Base-by-base conservation (phyloP, 805 yeast genomes). In the Candida khao-thaluensis region DNA sequence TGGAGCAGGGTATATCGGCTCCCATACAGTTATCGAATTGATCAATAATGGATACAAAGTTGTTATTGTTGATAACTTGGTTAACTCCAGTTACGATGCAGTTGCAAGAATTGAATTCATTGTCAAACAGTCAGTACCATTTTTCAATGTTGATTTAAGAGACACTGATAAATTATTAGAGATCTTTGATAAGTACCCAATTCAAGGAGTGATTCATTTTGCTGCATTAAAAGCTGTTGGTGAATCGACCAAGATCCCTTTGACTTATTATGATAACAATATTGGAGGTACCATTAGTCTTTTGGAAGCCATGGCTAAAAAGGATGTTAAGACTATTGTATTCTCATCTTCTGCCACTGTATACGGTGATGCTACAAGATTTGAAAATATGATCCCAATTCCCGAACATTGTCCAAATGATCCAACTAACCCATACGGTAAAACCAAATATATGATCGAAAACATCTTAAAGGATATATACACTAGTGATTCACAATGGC, bases 161-260 rank as follows among this genome's bases (percentile, higher is more conserved):
- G 80, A 83, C 55, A 49, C 56, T n/a, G 74, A 62, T 0, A 69
- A 59, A 2, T 61, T 85, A 40, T 57, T 60, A 25, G 49, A 56
- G 33, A 75, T 82, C 1, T 79, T 84, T 54, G 47, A 61, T 24
- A 54, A 63, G 35, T 73, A 72, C 59, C 59, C 66, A 1, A 73
- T 84, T 45, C 60, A 64, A 24, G 74, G 84, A 2, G 88, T 83
- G 17, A 70, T 85, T 33, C 95, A 85, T 57, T 83, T 85, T 62
- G 95, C 93, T 4, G 90, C 88, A 16, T 72, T 85, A 53, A 85
- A 85, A 57, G 90, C 91, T 3, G 95, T 85, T 23, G 90, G 87
- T 26, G 93, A 85, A 58, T 79, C 87, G 10, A 74, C 84, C 18
- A 53, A 73, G 49, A 72, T 79, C 40, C 93, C 95, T 11, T 68